These are phyloP conservation scores for Tothia fuscella DNA, from an alignment of 2,329 filamentous ascomycete species.

Conservation along the genomic window DNA sequence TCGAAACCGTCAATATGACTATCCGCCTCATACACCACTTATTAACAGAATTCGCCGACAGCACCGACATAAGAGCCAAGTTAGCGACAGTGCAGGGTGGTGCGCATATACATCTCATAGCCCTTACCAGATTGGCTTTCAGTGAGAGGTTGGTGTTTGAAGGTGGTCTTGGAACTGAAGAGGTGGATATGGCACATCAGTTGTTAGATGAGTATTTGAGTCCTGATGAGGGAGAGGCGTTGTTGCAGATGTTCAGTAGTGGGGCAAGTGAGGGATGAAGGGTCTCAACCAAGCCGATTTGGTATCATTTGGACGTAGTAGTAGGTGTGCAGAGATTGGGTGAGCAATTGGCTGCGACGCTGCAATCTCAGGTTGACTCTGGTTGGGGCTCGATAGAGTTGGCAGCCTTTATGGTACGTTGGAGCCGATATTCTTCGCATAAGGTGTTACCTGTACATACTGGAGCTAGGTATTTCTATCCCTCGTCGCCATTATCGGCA, in stretches of 20 bases:
- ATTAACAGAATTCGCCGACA: conserved; percentile 46
- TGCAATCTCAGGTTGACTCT: too few relatives aligned
- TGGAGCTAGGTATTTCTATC: too few relatives aligned
- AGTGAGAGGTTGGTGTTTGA: conserved; percentile 65
- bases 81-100: conserved; percentile 58
- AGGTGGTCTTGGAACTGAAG: conserved; percentile 61
- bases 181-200: conserved; percentile 68
- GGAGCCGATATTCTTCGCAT: too few relatives aligned
- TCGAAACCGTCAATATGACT: conserved; percentile 43
- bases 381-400: too few relatives aligned
- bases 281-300: too few relatives aligned
- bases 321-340: too few relatives aligned
- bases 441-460: too few relatives aligned
- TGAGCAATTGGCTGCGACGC: too few relatives aligned
- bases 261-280: conserved; percentile 2
- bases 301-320: too few relatives aligned
- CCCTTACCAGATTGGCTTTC: conserved; percentile 74
- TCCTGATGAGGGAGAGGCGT: conserved; percentile 60
- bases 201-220: conserved; percentile 71
- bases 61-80: conserved; percentile 58
- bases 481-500: too few relatives aligned
- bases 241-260: conserved; percentile 32
- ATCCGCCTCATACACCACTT: conserved; percentile 51
- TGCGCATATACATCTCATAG: conserved; percentile 70
- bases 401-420: too few relatives aligned